Conservation (phyloP, 164 flowering plant species). For the Chimonanthus salicifolius region DNA sequence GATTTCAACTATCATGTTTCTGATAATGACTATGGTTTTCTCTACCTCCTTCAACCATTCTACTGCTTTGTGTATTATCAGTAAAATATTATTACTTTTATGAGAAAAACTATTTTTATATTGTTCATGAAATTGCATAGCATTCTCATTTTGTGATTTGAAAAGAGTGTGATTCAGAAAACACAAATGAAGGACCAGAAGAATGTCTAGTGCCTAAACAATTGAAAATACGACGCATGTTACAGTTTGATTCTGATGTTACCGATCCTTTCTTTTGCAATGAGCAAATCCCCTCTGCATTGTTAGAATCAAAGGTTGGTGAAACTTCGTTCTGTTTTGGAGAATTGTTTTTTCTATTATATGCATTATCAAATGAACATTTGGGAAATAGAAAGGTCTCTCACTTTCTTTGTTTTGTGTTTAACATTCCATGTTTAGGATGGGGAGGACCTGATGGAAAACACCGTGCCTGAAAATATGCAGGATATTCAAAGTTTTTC, state of each 20-base stretch:
- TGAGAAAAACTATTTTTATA: no score
- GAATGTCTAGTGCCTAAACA: constrained; percentile 42
- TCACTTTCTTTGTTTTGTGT: background rate
- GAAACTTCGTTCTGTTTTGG: background rate
- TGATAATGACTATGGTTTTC: constrained; percentile 24
- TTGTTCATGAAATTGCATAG: background rate
- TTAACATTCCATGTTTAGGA: constrained; percentile 33
- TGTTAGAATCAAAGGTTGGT: constrained; percentile 52
- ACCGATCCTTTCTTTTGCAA: constrained; percentile 23
- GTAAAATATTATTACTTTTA: background rate
- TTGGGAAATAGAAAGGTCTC: background rate
- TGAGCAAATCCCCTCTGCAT: constrained; percentile 39
- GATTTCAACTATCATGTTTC: constrained; percentile 49
- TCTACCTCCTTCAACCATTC: background rate
- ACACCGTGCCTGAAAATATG: constrained; percentile 35
- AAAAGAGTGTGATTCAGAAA: constrained; percentile 35
- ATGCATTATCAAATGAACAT: background rate
- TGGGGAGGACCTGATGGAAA: constrained; percentile 35
- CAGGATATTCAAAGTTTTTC: constrained; percentile 41
- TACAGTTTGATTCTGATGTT: constrained; percentile 42
- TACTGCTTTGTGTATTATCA: background rate
- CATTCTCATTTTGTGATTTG: background rate
- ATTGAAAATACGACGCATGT: constrained; percentile 73
- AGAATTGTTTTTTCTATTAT: background rate
- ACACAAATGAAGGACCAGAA: constrained; percentile 32